Percentiles rank a stretch among this genome's conserved stretches.
Evolutionary conservation across 345 rosid species (phyloP).

Genomic region (Citrus mangshanensis): DNA sequence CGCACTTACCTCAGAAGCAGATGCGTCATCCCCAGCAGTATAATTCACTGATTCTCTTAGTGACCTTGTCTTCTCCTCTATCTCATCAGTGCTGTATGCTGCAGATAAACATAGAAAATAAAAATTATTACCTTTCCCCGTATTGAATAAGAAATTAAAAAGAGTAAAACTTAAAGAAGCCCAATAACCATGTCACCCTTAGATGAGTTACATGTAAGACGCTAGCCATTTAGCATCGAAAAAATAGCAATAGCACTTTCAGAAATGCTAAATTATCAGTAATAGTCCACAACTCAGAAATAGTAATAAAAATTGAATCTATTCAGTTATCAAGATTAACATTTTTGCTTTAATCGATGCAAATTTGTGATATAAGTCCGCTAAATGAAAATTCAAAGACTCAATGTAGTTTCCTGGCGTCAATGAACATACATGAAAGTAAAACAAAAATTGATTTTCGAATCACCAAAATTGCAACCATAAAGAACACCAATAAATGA

Average conservation of each 20-base stretch:
- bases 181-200: not conserved
- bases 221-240: not conserved
- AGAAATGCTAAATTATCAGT: not conserved
- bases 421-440: not conserved
- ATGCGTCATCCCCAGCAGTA: constrained; percentile 32
- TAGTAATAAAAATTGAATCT: not conserved
- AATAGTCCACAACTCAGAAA: not conserved
- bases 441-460: not conserved
- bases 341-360: not conserved
- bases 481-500: not conserved
- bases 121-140: not conserved
- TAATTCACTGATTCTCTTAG: constrained; percentile 53
- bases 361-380: not conserved
- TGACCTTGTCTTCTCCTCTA: constrained; percentile 62
- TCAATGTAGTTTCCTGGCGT: not conserved
- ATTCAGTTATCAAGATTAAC: not conserved
- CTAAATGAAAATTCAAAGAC: not conserved
- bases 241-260: not conserved
- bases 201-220: not conserved
- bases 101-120: constrained; percentile 15
- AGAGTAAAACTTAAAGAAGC: not conserved
- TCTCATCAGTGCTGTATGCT: constrained; percentile 73
- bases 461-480: not conserved
- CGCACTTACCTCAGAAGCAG: constrained; percentile 53
- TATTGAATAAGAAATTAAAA: not conserved